These are phyloP conservation scores for Cornus florida DNA, from an alignment of 148 eudicot genomes.

Conservation along the genomic window DNA sequence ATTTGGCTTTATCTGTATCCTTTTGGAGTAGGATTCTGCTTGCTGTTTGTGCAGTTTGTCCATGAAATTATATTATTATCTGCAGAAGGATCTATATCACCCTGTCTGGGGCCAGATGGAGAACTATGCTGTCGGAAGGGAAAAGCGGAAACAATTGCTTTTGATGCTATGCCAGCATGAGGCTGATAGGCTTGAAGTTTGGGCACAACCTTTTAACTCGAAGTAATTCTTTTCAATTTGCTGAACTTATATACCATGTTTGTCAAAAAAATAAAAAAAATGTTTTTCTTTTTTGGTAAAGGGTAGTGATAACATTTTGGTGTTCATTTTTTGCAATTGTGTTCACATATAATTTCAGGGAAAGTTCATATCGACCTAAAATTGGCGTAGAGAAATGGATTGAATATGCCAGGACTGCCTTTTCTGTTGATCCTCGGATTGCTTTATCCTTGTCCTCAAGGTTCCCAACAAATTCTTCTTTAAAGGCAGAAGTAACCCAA, in stretches of 20 bases:
- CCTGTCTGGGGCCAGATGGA: constrained; percentile 95
- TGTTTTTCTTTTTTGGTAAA: background rate
- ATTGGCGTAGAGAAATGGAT: constrained; percentile 88
- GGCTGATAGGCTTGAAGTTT: constrained; percentile 96
- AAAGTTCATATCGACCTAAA: constrained; percentile 63
- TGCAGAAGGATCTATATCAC: constrained; percentile 75
- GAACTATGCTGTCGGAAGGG: constrained; percentile 66
- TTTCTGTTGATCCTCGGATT: constrained; percentile 92
- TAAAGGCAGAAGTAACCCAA: constrained; percentile 83
- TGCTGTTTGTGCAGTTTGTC: constrained; percentile 11
- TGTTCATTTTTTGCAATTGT: background rate
- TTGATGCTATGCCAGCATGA: constrained; percentile 94
- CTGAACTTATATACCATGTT: background rate
- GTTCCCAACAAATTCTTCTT: constrained; percentile 73
- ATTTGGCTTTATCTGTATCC: background rate
- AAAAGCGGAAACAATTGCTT: constrained; percentile 89
- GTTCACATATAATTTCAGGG: constrained; percentile 46
- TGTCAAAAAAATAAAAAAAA: background rate
- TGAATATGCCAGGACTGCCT: constrained; percentile 86
- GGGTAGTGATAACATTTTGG: background rate
- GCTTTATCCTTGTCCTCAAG: constrained; percentile 84
- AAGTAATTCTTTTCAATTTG: constrained; percentile 47
- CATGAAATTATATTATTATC: constrained; percentile 10
- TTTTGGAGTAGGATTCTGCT: background rate
- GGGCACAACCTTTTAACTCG: constrained; percentile 86